Conservation (phyloP, 371 early-diverging fungal genomes). For the Blastocladiella emersonii region DNA sequence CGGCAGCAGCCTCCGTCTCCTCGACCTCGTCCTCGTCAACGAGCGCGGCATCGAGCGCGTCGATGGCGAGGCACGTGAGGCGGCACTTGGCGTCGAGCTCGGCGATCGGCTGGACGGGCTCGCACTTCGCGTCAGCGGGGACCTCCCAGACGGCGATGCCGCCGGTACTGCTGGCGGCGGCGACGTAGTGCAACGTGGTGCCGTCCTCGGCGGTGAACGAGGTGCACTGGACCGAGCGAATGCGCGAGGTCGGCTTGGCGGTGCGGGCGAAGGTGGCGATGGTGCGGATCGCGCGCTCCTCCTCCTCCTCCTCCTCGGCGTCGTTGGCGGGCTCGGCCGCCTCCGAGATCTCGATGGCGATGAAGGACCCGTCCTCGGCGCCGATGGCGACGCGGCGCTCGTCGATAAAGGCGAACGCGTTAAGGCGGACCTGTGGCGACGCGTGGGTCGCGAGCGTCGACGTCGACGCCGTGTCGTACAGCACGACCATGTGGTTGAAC, state of each 20-base stretch:
- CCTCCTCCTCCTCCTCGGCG: neutral
- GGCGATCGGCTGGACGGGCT: slow-evolving; percentile 27
- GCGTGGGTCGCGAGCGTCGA: neutral
- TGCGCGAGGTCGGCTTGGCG: slow-evolving; percentile 37
- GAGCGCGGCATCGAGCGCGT: neutral
- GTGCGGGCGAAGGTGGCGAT: slow-evolving; percentile 20
- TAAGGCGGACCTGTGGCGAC: neutral
- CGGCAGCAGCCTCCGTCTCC: neutral
- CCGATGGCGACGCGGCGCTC: slow-evolving; percentile 11
- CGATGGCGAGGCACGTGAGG: slow-evolving; percentile 38
- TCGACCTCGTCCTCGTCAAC: neutral
- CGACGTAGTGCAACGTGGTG: slow-evolving; percentile 37
- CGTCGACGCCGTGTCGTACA: slow-evolving; percentile 51
- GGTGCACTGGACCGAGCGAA: slow-evolving; percentile 30
- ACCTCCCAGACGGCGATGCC: slow-evolving; percentile 55
- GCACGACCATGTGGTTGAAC: slow-evolving; percentile 48
- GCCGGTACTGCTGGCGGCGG: slow-evolving; percentile 59
- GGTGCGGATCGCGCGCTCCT: neutral
- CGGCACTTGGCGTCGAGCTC: slow-evolving; percentile 51
- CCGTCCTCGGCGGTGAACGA: slow-evolving; percentile 26
- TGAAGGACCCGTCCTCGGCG: slow-evolving; percentile 2
- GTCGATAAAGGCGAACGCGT: neutral
- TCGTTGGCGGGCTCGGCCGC: neutral
- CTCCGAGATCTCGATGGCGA: neutral
- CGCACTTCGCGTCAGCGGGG: slow-evolving; percentile 18